Evolutionary conservation across 345 rosid species (phyloP).

Genomic region (Noccaea bulbosa): DNA sequence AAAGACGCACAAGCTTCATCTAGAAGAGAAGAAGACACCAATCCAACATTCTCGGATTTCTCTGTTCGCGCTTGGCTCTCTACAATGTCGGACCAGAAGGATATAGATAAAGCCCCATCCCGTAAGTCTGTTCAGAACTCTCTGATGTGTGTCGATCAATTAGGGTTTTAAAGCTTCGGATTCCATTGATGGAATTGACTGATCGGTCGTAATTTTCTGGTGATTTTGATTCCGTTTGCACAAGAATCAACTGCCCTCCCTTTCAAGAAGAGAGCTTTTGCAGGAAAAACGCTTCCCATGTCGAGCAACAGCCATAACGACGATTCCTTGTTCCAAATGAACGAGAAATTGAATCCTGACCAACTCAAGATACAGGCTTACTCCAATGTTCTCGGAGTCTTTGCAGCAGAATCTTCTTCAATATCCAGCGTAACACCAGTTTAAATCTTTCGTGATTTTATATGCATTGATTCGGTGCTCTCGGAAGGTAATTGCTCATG

Average conservation of each 20-base stretch:
- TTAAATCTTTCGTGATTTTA: constrained; percentile 10
- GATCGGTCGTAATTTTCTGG: neutral
- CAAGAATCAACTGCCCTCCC: neutral
- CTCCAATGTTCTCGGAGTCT: constrained; percentile 21
- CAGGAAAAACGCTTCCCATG: neutral
- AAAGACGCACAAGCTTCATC: constrained; percentile 9
- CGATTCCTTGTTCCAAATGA: neutral
- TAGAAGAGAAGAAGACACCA: neutral
- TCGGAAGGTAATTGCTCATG: constrained; percentile 12
- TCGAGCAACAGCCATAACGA: neutral
- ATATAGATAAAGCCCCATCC: neutral
- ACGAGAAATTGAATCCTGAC: neutral
- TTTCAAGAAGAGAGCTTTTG: constrained; percentile 14
- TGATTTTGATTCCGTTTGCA: constrained; percentile 30
- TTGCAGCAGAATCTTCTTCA: constrained; percentile 5
- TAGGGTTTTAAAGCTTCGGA: neutral
- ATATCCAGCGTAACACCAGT: constrained; percentile 14
- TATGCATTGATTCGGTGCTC: constrained; percentile 15
- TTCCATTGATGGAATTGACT: constrained; percentile 13
- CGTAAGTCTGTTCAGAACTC: constrained; percentile 7
- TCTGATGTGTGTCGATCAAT: constrained; percentile 3
- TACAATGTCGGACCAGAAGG: constrained; percentile 15
- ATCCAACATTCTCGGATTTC: neutral
- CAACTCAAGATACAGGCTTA: neutral
- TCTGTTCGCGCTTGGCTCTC: constrained; percentile 6